These are phyloP conservation scores for Blepharisma stoltei DNA, from an alignment of 73 alveolate species.

Conservation along the genomic window DNA sequence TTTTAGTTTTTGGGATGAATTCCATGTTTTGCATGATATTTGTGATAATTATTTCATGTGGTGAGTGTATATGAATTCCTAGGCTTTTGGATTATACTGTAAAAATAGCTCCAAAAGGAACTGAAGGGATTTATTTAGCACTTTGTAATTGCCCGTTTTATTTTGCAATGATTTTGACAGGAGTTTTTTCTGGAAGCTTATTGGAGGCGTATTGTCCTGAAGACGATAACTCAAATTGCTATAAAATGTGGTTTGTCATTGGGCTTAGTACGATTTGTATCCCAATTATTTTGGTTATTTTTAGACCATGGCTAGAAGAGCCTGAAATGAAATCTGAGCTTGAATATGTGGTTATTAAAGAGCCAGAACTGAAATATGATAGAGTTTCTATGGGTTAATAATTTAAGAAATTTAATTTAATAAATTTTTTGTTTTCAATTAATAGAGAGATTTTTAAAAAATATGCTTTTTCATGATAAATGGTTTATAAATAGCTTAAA, in stretches of 20 bases:
- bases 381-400: too few species aligned
- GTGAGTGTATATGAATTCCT: slow-evolving; percentile 29
- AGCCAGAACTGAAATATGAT: too few species aligned
- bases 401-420: too few species aligned
- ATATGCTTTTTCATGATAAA: too few species aligned
- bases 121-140: slow-evolving; percentile 26
- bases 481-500: too few species aligned
- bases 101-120: slow-evolving; percentile 4
- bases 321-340: too few species aligned
- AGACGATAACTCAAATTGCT: slow-evolving; percentile 1
- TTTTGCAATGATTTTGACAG: slow-evolving; percentile 16
- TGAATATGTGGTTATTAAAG: too few species aligned
- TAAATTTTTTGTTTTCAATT: too few species aligned
- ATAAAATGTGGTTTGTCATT: background rate
- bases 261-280: too few species aligned
- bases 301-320: too few species aligned
- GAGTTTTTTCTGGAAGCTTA: slow-evolving; percentile 11
- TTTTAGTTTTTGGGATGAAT: background rate
- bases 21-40: background rate
- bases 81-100: slow-evolving; percentile 17
- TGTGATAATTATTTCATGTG: background rate
- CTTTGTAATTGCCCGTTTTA: slow-evolving; percentile 20
- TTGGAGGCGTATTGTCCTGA: slow-evolving; percentile 12
- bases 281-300: too few species aligned
- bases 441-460: too few species aligned